Evolutionary conservation across 768 basidiomycete species (phyloP).

Genomic region (Collybiopsis luxurians): DNA sequence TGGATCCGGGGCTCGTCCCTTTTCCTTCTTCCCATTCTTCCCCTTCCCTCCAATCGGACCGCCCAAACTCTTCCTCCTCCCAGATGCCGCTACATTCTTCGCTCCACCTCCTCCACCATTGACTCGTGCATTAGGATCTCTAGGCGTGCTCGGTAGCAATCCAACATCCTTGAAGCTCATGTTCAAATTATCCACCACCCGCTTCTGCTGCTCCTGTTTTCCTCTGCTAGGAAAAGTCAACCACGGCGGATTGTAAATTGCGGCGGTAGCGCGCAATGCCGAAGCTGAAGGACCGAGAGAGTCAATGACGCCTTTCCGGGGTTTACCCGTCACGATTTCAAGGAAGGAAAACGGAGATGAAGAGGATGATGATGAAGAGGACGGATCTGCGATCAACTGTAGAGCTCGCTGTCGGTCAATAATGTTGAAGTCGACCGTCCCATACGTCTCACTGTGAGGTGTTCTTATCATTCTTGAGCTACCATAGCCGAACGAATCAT

Average conservation of each 20-base stretch:
- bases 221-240: conserved; percentile 59
- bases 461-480: conserved; percentile 38
- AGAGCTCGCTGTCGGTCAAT: conserved; percentile 31
- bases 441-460: conserved; percentile 62
- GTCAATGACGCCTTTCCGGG: not conserved
- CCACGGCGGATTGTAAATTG: conserved; percentile 48
- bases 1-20: conserved; percentile 4
- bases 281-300: not conserved
- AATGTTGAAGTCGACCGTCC: conserved; percentile 54
- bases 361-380: not conserved
- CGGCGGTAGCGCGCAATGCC: conserved; percentile 5
- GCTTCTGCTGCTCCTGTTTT: conserved; percentile 65
- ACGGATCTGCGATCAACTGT: conserved; percentile 6
- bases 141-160: conserved; percentile 52
- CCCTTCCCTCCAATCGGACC: conserved; percentile 1
- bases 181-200: conserved; percentile 66
- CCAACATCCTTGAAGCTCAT: conserved; percentile 81
- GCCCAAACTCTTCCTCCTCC: conserved; percentile 22
- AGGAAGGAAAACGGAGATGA: not conserved
- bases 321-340: not conserved
- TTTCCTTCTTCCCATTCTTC: conserved; percentile 16
- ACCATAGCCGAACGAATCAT: conserved; percentile 14
- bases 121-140: not conserved
- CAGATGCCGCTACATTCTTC: conserved; percentile 21
- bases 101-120: not conserved